These are phyloP conservation scores for Selaginella moellendorffii DNA, from an alignment of 75 land plant species.

Conservation along the genomic window DNA sequence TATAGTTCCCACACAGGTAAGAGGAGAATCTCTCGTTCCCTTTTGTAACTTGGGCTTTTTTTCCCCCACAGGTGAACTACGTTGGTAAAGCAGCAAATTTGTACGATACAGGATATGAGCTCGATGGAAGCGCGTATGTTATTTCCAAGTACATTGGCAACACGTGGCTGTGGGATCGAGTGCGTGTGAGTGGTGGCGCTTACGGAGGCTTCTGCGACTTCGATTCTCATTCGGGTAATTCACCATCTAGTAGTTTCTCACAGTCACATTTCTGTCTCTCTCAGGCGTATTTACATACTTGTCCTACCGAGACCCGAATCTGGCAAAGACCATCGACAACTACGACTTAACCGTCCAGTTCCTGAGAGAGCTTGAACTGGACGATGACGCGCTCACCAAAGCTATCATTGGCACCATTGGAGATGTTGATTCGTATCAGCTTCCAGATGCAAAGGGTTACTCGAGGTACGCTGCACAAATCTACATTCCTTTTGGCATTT, in stretches of 20 bases:
- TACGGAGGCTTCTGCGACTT: conserved; percentile 99
- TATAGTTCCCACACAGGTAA: conserved; percentile 97
- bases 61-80: conserved; percentile 99
- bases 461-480: too few relatives aligned
- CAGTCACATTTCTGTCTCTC: too few relatives aligned
- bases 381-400: conserved; percentile 79
- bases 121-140: conserved; percentile 98
- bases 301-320: conserved; percentile 95
- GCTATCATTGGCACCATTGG: conserved; percentile 98
- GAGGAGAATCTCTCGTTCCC: too few relatives aligned
- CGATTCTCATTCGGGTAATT: conserved; percentile 88
- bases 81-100: conserved; percentile 95
- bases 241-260: too few relatives aligned
- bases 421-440: conserved; percentile 91
- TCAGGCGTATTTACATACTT: conserved; percentile 95
- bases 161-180: conserved; percentile 99
- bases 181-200: conserved; percentile 98
- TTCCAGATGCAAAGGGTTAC: conserved; percentile 99
- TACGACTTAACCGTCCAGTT: conserved; percentile 77
- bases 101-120: conserved; percentile 81
- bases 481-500: background rate
- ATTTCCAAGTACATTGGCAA: conserved; percentile 86
- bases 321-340: conserved; percentile 78
- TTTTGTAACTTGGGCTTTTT: too few relatives aligned
- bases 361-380: conserved; percentile 69